These are phyloP conservation scores for Aspergillus felis DNA, from an alignment of 2,329 filamentous ascomycete species.

Conservation along the genomic window DNA sequence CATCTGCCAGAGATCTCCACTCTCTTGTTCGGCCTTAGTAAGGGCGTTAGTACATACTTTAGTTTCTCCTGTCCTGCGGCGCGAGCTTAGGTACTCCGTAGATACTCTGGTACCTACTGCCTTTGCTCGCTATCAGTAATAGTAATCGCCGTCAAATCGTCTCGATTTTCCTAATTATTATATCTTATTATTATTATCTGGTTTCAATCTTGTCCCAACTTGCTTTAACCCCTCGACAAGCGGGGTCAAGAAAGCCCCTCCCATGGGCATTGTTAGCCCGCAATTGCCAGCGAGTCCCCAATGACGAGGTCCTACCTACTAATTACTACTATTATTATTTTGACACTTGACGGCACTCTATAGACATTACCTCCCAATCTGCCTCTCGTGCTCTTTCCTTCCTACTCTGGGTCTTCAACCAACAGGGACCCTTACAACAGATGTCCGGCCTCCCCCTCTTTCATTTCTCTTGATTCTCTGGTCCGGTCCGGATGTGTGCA, in stretches of 20 bases:
- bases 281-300: not conserved
- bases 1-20: constrained; percentile 18
- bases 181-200: not conserved
- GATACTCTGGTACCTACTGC: not conserved
- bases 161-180: not conserved
- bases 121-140: not conserved
- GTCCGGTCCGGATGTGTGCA: not conserved
- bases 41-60: not conserved
- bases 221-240: not conserved
- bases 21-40: constrained; percentile 6
- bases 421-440: not conserved
- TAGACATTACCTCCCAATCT: not conserved
- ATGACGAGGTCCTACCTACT: not conserved
- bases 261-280: not conserved
- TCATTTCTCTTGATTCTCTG: not conserved
- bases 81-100: not conserved
- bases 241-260: not conserved
- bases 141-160: not conserved
- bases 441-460: not conserved
- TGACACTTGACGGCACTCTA: not conserved
- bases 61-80: not conserved
- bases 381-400: not conserved
- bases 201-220: not conserved
- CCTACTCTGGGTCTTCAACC: not conserved
- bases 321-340: not conserved